Base-by-base conservation (phyloP, 108 stramenopile species). In the Cyclotella distinguenda region DNA sequence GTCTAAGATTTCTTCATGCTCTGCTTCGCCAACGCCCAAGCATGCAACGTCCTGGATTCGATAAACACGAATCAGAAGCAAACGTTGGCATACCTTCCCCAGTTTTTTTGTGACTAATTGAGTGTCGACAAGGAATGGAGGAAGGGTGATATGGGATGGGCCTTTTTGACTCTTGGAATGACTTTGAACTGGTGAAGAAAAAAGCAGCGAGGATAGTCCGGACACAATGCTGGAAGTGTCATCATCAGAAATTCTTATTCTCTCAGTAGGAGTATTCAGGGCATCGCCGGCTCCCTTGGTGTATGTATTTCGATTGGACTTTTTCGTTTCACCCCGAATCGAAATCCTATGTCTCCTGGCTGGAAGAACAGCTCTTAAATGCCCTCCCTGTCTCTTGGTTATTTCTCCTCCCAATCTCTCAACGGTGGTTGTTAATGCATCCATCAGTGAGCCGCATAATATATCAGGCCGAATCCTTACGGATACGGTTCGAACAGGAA, bases 381-480 rank as follows among this genome's bases (percentile, higher is more conserved):
- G 65, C 28, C 75, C 70, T 12, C 80, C 77, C 46, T 76, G 68
- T 16, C 77, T 50, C 59, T 81, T 81, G 6, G 71, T 72, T 18
- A 68, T 78, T 23, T 62, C 60, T 21, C 82, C 74, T 31, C 79
- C 79, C 10, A 72, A 19, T 26, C 49, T 66, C 48, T 71, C 70
- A 8, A 83, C 74, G 11, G 66, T 33, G 21, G 55, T 66, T 26
- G 78, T 51, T 3, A 80, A 30, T 10, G 79, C 70, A 38, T 76
- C 79, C 79, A 80, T 77, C 1, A 77, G 75, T 18, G 75, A 48
- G 39, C 79, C 82, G 40, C 87, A 89, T 48, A 95, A 70, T n/a
- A 95, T 88, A 82, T 95, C 94, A 10, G 87, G 89, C 15, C 94
- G 86, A 34, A 95, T 82, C 2, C 89, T 81, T 55, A 90, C 83